Base-by-base conservation (phyloP, 2,329 filamentous ascomycete genomes). In the Didymella exigua region DNA sequence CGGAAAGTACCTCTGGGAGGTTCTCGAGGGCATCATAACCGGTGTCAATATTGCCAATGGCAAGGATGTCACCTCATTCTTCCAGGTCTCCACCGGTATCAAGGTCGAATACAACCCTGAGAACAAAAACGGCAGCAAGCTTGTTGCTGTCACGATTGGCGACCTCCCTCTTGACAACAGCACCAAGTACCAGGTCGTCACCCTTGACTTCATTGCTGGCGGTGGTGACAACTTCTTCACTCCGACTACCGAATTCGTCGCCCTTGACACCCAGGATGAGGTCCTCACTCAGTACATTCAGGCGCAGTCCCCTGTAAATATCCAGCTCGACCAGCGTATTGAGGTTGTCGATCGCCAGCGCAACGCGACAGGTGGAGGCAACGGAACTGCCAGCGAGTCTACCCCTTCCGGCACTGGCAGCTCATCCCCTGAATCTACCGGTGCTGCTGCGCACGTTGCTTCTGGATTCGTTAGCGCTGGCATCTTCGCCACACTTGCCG, bases 151-250 rank as follows among this genome's bases (percentile, higher is more conserved):
- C 1, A 79, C 75, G 1, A 77, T 88, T 30, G 78, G 76, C 27
- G 82, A 76, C 13, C 63, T 79, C 60, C 71, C 76, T 0, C 73
- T 88, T 2, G 79, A 83, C 29, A 71, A 77, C 10, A 70, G 69
- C 10, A 71, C 69, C 14, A 74, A 79, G 24, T 89, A 89, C 69
- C 80, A 77, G 10, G 70, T 89, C 18, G 82, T 86, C 14, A 88
- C 86, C 0, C 75, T 87, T 1, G 86, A 88, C 62, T 89, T 88
- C 61, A 60, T 89, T 0, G 84, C 85, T 1, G 79, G 79, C 2
- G 71, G 71, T 10, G 86, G 86, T 13, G 86, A 89, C 62, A 87
- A 86, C 65, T 83, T 88, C 66, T 79, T 86, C 61, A 63, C 63
- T 23, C 54, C 67, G 1, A 69, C 64, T 4, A 73, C 67, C 7